phyloP scores from a whole-genome alignment of 148 eudicot genomes.

The Vaccinium myrtillus region DNA sequence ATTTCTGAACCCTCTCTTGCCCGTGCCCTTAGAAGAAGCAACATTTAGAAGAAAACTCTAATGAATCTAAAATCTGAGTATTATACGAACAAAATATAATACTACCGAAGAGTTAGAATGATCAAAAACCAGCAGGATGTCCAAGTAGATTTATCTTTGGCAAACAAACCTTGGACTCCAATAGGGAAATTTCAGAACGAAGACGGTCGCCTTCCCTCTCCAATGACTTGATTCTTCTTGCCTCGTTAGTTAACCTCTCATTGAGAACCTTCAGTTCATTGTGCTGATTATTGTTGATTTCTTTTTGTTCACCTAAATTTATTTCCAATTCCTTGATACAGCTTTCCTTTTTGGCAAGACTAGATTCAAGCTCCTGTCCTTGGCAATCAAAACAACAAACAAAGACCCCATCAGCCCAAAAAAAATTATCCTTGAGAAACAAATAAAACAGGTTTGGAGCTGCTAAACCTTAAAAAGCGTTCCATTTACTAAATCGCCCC shows the following conservation, averaged over 20 bases:
- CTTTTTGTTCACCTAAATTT: constrained; percentile 56
- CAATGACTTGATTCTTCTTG: constrained; percentile 71
- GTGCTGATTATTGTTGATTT: constrained; percentile 53
- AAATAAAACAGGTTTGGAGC: constrained; percentile 1
- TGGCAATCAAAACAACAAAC: constrained; percentile 22
- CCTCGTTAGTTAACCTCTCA: constrained; percentile 78
- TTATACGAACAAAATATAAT: not conserved
- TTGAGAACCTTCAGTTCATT: constrained; percentile 71
- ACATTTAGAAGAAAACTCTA: not conserved
- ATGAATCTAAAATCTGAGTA: not conserved
- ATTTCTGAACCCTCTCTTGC: not conserved
- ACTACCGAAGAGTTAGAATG: not conserved
- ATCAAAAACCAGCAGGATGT: not conserved
- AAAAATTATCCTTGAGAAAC: not conserved
- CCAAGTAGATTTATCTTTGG: constrained; percentile 8
- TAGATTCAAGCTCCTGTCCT: constrained; percentile 70
- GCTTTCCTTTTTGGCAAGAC: constrained; percentile 62
- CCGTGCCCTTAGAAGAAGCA: not conserved
- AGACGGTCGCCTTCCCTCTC: constrained; percentile 89
- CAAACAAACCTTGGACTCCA: constrained; percentile 85
- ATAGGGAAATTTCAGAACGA: constrained; percentile 81
- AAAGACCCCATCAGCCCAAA: constrained; percentile 13
- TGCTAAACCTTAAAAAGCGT: constrained; percentile 56
- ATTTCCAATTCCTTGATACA: constrained; percentile 67
- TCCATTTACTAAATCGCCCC: constrained; percentile 43